These are phyloP conservation scores for Pythium biforme DNA, from an alignment of 352 stramenopile genomes.

Conservation along the genomic window DNA sequence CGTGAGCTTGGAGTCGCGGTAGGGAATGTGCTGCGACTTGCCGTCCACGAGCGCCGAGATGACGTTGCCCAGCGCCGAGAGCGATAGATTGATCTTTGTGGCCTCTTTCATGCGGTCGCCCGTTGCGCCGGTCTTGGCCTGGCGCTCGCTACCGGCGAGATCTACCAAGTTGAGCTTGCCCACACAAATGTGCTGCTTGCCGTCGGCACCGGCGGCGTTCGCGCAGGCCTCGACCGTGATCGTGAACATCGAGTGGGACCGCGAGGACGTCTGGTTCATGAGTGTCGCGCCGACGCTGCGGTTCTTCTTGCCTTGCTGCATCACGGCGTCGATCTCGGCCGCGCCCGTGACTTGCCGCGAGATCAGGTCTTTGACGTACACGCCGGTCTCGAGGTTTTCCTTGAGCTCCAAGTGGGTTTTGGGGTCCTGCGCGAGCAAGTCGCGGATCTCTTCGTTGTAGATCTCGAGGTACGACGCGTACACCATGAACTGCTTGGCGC, in stretches of 20 bases:
- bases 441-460: conserved; percentile 94
- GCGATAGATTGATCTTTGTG: conserved; percentile 76
- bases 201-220: conserved; percentile 44
- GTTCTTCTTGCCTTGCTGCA: conserved; percentile 93
- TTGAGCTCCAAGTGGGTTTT: conserved; percentile 92
- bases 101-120: conserved; percentile 86
- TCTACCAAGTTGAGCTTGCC: conserved; percentile 96
- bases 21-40: conserved; percentile 88
- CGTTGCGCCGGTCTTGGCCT: conserved; percentile 72
- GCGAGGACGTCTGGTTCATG: conserved; percentile 95
- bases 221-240: conserved; percentile 91
- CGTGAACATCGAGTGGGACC: conserved; percentile 95
- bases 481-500: conserved; percentile 79
- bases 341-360: conserved; percentile 73
- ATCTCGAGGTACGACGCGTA: conserved; percentile 93
- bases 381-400: conserved; percentile 92
- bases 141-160: conserved; percentile 69
- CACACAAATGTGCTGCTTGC: conserved; percentile 89
- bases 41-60: conserved; percentile 86
- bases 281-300: conserved; percentile 90
- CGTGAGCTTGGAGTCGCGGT: conserved; percentile 97
- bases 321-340: conserved; percentile 92
- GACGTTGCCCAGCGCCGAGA: conserved; percentile 82
- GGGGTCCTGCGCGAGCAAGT: conserved; percentile 82
- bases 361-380: conserved; percentile 96